Percentiles rank a stretch among this genome's conserved stretches.
Evolutionary conservation across 1,284 basidiomycete genomes (phyloP).

Genomic region (Ganoderma boninense): DNA sequence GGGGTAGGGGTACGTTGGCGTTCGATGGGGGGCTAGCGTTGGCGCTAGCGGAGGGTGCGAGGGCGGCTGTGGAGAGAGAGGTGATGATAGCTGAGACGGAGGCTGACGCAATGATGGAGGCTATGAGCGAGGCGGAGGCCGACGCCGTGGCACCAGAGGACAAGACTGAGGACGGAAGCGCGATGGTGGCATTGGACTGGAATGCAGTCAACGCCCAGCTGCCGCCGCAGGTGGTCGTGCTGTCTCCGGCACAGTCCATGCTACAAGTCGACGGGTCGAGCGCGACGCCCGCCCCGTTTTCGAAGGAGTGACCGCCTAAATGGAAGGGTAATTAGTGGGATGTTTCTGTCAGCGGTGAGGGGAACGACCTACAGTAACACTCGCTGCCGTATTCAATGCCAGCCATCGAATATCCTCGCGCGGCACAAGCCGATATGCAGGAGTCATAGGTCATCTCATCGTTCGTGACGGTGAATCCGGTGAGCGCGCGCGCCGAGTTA

Average conservation of each 20-base stretch:
- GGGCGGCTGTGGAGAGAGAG: too few relatives aligned
- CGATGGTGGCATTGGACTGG: slow-evolving; percentile 15
- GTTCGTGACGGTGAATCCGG: slow-evolving; percentile 26
- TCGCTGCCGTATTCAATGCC: slow-evolving; percentile 38
- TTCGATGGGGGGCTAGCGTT: background rate
- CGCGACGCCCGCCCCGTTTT: slow-evolving; percentile 27
- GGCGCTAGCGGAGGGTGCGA: background rate
- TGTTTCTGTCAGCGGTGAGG: too few relatives aligned
- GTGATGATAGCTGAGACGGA: background rate
- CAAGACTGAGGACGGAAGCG: slow-evolving; percentile 5
- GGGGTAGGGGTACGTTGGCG: background rate
- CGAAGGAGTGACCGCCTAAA: slow-evolving; percentile 32
- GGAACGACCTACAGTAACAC: slow-evolving; percentile 34
- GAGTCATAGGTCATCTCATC: slow-evolving; percentile 25
- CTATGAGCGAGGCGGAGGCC: background rate
- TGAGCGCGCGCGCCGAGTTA: slow-evolving; percentile 28
- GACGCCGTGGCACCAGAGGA: slow-evolving; percentile 3
- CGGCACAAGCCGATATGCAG: slow-evolving; percentile 30
- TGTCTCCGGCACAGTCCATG: slow-evolving; percentile 31
- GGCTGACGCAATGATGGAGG: background rate
- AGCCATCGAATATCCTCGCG: slow-evolving; percentile 34
- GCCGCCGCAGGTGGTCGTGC: slow-evolving; percentile 31
- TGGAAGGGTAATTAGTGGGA: background rate
- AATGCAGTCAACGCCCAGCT: slow-evolving; percentile 34
- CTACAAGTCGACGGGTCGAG: slow-evolving; percentile 26